Evolutionary conservation across 805 yeast genomes (phyloP).

Genomic region (Metschnikowia hibisci): DNA sequence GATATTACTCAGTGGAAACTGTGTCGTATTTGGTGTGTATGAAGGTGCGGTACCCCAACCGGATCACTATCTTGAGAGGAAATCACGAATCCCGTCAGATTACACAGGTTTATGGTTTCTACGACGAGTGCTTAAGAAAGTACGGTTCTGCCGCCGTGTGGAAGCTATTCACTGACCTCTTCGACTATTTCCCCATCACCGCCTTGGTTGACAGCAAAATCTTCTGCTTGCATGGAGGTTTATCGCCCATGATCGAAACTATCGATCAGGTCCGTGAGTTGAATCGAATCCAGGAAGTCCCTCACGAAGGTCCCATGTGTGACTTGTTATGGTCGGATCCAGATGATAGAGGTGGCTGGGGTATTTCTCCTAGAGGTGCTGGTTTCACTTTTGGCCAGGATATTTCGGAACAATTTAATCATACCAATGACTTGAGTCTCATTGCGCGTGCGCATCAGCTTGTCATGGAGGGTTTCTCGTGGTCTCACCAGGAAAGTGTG

Average conservation of each 20-base stretch:
- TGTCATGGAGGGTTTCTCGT: slow-evolving; percentile 95
- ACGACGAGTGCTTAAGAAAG: slow-evolving; percentile 91
- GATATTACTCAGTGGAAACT: slow-evolving; percentile 87
- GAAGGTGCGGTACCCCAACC: slow-evolving; percentile 87
- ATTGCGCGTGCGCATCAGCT: slow-evolving; percentile 95
- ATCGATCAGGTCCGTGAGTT: slow-evolving; percentile 88
- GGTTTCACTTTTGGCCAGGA: slow-evolving; percentile 98
- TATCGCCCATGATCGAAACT: slow-evolving; percentile 91
- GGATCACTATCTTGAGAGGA: slow-evolving; percentile 91
- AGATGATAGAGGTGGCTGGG: slow-evolving; percentile 98
- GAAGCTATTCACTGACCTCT: slow-evolving; percentile 87
- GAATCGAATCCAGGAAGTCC: slow-evolving; percentile 92
- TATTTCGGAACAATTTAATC: slow-evolving; percentile 89
- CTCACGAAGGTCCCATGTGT: slow-evolving; percentile 98
- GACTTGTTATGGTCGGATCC: slow-evolving; percentile 96
- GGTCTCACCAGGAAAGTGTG: slow-evolving; percentile 92
- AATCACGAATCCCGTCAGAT: slow-evolving; percentile 95
- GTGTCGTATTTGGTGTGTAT: slow-evolving; percentile 83
- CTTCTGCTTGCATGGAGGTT: slow-evolving; percentile 91
- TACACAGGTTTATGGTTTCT: slow-evolving; percentile 93
- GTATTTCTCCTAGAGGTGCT: slow-evolving; percentile 96
- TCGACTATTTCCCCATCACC: slow-evolving; percentile 90
- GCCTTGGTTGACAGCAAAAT: slow-evolving; percentile 88
- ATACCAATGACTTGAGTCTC: slow-evolving; percentile 76
- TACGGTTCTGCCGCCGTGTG: slow-evolving; percentile 91